A percentile compares a stretch with the other conserved stretches of the same genome.
Conservation (phyloP, 352 stramenopile genomes). For the Phytopythium kandeliae region DNA sequence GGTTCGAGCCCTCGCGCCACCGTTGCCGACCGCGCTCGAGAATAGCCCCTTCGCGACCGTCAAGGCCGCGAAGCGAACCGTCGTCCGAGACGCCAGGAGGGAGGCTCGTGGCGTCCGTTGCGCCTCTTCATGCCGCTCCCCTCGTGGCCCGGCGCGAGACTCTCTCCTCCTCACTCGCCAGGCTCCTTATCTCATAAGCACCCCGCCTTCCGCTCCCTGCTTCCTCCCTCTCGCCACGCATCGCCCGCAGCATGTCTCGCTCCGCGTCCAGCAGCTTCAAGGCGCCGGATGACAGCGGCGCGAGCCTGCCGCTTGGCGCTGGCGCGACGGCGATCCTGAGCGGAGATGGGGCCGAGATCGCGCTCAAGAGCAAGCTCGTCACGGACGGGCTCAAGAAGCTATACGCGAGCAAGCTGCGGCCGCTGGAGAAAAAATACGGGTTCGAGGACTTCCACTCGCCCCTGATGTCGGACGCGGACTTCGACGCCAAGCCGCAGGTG, state of each 20-base stretch:
- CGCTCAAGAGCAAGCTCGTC: slow-evolving; percentile 54
- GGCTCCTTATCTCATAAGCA: neutral
- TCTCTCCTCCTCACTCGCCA: neutral
- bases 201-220: neutral
- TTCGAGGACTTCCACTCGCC: slow-evolving; percentile 93
- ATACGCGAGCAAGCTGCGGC: slow-evolving; percentile 68
- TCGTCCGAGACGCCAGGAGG: too few relatives aligned
- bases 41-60: neutral
- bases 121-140: neutral
- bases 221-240: too few relatives aligned
- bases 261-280: slow-evolving; percentile 8
- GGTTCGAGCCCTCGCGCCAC: too few relatives aligned
- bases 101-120: neutral
- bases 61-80: too few relatives aligned
- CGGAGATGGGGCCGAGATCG: slow-evolving; percentile 62
- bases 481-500: slow-evolving; percentile 97
- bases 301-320: neutral
- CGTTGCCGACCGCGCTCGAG: too few relatives aligned
- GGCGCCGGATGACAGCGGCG: neutral
- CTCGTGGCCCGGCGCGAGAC: neutral
- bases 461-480: slow-evolving; percentile 92
- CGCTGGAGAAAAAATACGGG: slow-evolving; percentile 89
- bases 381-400: slow-evolving; percentile 80
- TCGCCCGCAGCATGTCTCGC: neutral
- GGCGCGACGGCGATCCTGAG: slow-evolving; percentile 23